These are phyloP conservation scores for Teunomyces stri DNA, from an alignment of 805 yeast genomes.

Conservation along the genomic window DNA sequence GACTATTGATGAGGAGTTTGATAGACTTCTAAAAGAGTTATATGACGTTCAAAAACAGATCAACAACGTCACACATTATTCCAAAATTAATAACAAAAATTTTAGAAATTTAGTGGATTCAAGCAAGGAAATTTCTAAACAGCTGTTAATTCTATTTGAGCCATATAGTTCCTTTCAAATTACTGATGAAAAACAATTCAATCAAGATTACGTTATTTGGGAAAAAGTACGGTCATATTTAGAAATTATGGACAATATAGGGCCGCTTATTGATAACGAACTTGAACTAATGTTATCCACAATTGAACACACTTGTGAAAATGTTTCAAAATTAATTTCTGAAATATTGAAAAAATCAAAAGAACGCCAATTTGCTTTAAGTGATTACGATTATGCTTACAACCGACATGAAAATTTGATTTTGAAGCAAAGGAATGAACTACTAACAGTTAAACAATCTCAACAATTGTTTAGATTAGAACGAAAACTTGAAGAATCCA, in stretches of 20 bases:
- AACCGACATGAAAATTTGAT: constrained; percentile 26
- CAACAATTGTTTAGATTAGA: constrained; percentile 22
- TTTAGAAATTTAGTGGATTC: constrained; percentile 7
- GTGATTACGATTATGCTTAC: constrained; percentile 36
- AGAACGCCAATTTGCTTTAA: constrained; percentile 29
- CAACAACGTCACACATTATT: constrained; percentile 14
- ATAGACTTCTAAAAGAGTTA: constrained; percentile 19
- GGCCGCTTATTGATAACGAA: constrained; percentile 12
- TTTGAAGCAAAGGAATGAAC: constrained; percentile 36
- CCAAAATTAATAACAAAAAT: constrained; percentile 8
- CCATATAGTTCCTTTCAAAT: constrained; percentile 15
- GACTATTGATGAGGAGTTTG: constrained; percentile 28
- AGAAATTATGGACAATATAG: constrained; percentile 10
- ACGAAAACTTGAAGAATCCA: constrained; percentile 23
- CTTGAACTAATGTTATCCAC: constrained; percentile 7
- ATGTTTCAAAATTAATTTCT: constrained; percentile 14
- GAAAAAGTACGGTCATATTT: constrained; percentile 9
- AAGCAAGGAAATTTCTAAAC: constrained; percentile 13
- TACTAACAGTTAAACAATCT: constrained; percentile 27
- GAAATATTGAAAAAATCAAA: constrained; percentile 24
- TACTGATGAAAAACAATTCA: constrained; percentile 5
- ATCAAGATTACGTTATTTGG: constrained; percentile 4
- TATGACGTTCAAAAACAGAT: constrained; percentile 17
- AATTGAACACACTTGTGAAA: constrained; percentile 14
- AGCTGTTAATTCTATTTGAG: constrained; percentile 20